Percentiles rank a stretch among this genome's conserved stretches.
These are phyloP conservation scores for Selenicereus undatus DNA, from an alignment of 148 eudicot species.

Conservation along the genomic window DNA sequence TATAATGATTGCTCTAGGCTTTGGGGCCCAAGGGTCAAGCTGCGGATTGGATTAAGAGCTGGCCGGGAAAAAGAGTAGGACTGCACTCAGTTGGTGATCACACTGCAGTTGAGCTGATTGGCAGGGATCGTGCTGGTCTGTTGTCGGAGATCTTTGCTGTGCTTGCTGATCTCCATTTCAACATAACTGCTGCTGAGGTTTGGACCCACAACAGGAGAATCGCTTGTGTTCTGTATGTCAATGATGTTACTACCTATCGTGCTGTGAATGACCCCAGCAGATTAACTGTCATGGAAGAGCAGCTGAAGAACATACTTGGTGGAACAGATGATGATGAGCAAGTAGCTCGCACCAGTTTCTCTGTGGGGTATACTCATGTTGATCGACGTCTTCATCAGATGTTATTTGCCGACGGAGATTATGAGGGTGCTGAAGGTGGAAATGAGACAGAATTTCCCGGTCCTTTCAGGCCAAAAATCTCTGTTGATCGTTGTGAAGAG, in stretches of 20 bases:
- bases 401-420: slow-evolving; percentile 66
- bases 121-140: slow-evolving; percentile 75
- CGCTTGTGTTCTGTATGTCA: slow-evolving; percentile 66
- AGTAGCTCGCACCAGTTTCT: slow-evolving; percentile 46
- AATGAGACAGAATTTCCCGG: slow-evolving; percentile 31
- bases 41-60: slow-evolving; percentile 40
- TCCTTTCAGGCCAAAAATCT: slow-evolving; percentile 35
- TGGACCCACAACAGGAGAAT: slow-evolving; percentile 79
- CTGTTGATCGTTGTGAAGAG: slow-evolving; percentile 59
- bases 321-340: slow-evolving; percentile 43
- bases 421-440: slow-evolving; percentile 36
- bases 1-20: slow-evolving; percentile 34
- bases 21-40: slow-evolving; percentile 68
- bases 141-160: slow-evolving; percentile 73
- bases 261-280: slow-evolving; percentile 52
- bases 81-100: slow-evolving; percentile 56
- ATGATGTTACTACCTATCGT: slow-evolving; percentile 42
- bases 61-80: slow-evolving; percentile 57
- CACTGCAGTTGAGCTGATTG: slow-evolving; percentile 63
- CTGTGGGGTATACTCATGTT: slow-evolving; percentile 59
- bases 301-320: slow-evolving; percentile 62
- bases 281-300: slow-evolving; percentile 63
- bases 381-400: slow-evolving; percentile 87
- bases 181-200: slow-evolving; percentile 71
- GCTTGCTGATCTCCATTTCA: slow-evolving; percentile 57